Conservation (phyloP, 2,329 filamentous ascomycete genomes). For the Phialophora chinensis region DNA sequence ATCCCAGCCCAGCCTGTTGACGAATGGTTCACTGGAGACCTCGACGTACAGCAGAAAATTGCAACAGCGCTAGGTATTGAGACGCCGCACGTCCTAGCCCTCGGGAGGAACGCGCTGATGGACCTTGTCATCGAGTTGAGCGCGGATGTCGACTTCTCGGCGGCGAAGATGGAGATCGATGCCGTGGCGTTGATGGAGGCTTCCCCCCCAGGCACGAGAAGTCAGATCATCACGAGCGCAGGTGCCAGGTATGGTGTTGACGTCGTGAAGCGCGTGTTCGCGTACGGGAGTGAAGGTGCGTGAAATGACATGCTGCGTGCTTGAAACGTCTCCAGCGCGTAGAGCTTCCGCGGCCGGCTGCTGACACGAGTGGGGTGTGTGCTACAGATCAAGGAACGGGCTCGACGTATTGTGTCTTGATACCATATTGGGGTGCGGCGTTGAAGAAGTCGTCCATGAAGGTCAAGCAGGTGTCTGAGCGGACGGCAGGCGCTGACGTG, state of each 20-base stretch:
- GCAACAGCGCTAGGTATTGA: conserved; percentile 3
- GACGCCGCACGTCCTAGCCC: conserved; percentile 1
- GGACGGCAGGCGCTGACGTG: conserved; percentile 7
- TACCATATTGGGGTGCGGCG: conserved; percentile 18
- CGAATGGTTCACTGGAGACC: conserved; percentile 9
- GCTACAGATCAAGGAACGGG: conserved; percentile 17
- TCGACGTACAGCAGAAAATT: conserved; percentile 4
- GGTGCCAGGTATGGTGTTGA: conserved; percentile 14
- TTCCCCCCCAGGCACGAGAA: conserved; percentile 10
- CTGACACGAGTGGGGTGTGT: background rate
- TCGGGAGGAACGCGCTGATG: conserved; percentile 20
- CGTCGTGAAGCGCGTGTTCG: conserved; percentile 20
- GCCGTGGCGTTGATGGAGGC: conserved; percentile 18
- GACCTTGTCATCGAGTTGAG: conserved; percentile 20
- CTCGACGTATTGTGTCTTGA: conserved; percentile 21
- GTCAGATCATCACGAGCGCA: conserved; percentile 18
- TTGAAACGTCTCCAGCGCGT: too few relatives aligned
- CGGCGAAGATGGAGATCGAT: conserved; percentile 13
- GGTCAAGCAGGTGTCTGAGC: conserved; percentile 13
- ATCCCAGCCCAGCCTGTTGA: conserved; percentile 13
- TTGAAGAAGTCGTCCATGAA: conserved; percentile 16
- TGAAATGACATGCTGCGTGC: too few relatives aligned
- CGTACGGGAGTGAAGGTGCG: conserved; percentile 22
- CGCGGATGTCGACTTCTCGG: conserved; percentile 14
- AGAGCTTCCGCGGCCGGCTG: background rate